Base-by-base conservation (phyloP, 805 yeast species). In the Saturnispora galanensis region DNA sequence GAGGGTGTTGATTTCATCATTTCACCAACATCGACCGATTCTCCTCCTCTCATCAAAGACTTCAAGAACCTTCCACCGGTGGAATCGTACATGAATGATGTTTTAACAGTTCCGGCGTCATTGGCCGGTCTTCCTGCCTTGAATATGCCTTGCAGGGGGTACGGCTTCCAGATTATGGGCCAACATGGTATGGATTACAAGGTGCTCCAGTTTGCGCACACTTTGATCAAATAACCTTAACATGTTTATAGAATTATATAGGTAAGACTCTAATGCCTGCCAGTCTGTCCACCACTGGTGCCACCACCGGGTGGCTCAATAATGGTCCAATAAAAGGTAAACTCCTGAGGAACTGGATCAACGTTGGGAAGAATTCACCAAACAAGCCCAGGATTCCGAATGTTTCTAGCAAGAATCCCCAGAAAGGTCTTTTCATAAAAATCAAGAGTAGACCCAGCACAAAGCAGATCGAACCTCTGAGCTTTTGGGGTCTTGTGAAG, bases 81-180 rank as follows among this genome's bases (percentile, higher is more conserved):
- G 4, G 76, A 76, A 38, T 73, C 81, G 13, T 88, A 84, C 54
- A 68, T 81, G 43, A 84, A 87, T 59, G 99, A 93, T 61, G 77
- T 84, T 0, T 70, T 88, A 46, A 86, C 96, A 0, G 83, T 88
- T 4, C 97, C 98, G 0, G 84, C 93, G 35, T 88, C 95, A 1
- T 63, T 94, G 47, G 94, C 95, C 0, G 97, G 97, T 0, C 60
- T 90, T 2, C 99, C 99, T 1, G 77, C 95, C 0, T 70, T 90
- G 10, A 74, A 83, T 1, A 65, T 89, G 2, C 99, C 99, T 0
- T 70, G 72, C 53, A 60, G 63, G 1, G 61, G 63, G 1, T 48
- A 59, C 9, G 96, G 96, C 0, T 66, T 93, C 26, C 97, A 94
- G 57, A 52, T 93, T 2, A 74, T 81, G 56, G 95, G 89, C 1